Evolutionary conservation across 805 yeast genomes (phyloP), one percentile per base, ranked within the genome.

Genomic region (Clavispora fructus): DNA sequence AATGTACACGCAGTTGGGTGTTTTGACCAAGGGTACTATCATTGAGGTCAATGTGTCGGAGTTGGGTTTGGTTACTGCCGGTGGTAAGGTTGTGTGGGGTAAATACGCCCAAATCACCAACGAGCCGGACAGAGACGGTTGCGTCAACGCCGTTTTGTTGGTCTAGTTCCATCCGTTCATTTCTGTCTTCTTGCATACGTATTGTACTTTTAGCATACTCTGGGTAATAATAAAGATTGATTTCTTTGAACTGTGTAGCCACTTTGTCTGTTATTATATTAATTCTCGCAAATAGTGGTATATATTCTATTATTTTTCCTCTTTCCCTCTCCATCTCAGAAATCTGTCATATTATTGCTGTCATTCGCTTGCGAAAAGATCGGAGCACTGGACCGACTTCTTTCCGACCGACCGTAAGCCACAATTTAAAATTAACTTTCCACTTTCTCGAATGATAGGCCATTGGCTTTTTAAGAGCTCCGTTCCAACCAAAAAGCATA

Each of bases 81-180:
- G 98, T 65, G 99, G 99, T 73, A 94, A 94, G 66, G 99, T 94
- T 60, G 99, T 94, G 47, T 94, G 99, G 99, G 99, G 99, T 77
- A 94, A 94, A 65, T 94, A 90, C 63, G 99, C 99, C 32, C 99
- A 94, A 73, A 84, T 94, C 65, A 94, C 99, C 40, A 94, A 94
- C 68, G 99, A 94, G 69, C 99, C 99, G 27, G 99, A 94, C 68
- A 82, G 99, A 75, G 99, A 94, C 65, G 99, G 99, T 39, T 94
- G 97, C 72, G 99, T 94, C 47, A 61, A 61, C 41, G 65, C 65
- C 25, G 65, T 61, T 14, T 61, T 61, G 57, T 58, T 61, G 56
- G 65, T 61, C 12, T 61, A 53, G 49, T 7, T 28, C 35, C 42
- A 44, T 19, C 37, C 28, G 31, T 38, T 37, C 39, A 35, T 31